phyloP scores from a whole-genome alignment of 2,329 filamentous ascomycete species.

The Pseudonectria buxi region DNA sequence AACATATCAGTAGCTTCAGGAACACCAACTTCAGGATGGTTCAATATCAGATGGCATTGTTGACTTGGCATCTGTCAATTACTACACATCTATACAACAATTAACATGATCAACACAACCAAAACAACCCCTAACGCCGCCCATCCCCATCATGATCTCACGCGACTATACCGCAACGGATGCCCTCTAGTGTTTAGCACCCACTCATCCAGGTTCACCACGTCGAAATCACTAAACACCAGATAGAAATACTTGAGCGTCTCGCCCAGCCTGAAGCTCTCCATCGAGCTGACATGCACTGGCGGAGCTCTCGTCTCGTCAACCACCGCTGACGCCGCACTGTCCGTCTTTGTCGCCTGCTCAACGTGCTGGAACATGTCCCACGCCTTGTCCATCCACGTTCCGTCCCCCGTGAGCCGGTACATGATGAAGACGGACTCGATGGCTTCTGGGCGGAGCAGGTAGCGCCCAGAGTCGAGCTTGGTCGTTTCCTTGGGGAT shows the following conservation, averaged over 20 bases:
- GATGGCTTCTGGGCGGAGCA: slow-evolving; percentile 69
- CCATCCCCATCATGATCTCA: slow-evolving; percentile 11
- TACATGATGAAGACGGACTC: slow-evolving; percentile 77
- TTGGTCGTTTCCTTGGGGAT: slow-evolving; percentile 50
- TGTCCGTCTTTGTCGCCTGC: slow-evolving; percentile 51
- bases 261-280: slow-evolving; percentile 69
- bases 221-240: slow-evolving; percentile 51
- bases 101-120: no score
- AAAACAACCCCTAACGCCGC: no score
- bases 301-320: slow-evolving; percentile 45
- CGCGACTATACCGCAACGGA: slow-evolving; percentile 29
- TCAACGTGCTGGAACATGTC: slow-evolving; percentile 63
- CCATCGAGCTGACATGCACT: slow-evolving; percentile 54
- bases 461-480: slow-evolving; percentile 52
- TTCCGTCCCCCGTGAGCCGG: slow-evolving; percentile 59
- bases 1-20: no score
- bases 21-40: no score
- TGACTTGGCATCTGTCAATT: no score
- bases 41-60: no score
- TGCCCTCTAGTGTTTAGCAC: slow-evolving; percentile 54
- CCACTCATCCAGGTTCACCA: slow-evolving; percentile 56
- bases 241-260: slow-evolving; percentile 63
- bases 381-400: slow-evolving; percentile 65
- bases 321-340: slow-evolving; percentile 58
- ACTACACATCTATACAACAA: no score